phyloP scores from a whole-genome alignment of 306 rosid species.

The Ceratonia siliqua region DNA sequence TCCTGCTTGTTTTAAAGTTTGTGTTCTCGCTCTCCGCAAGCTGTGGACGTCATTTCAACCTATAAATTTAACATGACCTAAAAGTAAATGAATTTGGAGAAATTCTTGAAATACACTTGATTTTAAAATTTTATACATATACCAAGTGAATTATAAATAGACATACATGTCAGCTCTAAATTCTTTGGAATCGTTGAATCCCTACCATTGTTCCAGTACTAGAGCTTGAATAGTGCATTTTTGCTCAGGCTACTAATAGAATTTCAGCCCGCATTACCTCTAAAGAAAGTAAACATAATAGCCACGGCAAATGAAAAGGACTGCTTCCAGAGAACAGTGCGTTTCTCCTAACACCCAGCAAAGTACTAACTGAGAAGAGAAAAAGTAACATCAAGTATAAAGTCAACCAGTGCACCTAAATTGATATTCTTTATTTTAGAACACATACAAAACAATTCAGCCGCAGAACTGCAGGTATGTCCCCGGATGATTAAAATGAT shows the following conservation, averaged over 20 bases:
- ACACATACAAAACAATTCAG: conserved; percentile 35
- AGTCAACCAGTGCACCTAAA: conserved; percentile 23
- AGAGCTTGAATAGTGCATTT: too few species aligned
- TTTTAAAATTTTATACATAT: too few species aligned
- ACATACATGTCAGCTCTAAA: too few species aligned
- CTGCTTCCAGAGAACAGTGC: background rate
- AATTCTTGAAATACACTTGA: too few species aligned
- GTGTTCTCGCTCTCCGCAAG: too few species aligned
- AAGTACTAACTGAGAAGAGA: background rate
- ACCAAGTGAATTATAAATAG: too few species aligned
- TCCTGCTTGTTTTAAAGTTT: too few species aligned
- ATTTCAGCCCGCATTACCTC: background rate
- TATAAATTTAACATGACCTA: too few species aligned
- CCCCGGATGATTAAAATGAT: conserved; percentile 37
- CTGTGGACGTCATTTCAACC: too few species aligned
- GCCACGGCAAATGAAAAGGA: background rate
- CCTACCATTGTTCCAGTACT: too few species aligned
- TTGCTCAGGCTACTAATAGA: background rate
- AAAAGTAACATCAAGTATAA: background rate
- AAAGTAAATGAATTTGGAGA: too few species aligned
- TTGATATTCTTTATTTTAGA: conserved; percentile 32
- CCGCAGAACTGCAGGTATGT: conserved; percentile 35
- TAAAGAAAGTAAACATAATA: background rate
- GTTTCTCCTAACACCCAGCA: background rate
- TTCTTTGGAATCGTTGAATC: too few species aligned